Evolutionary conservation across 495 filamentous ascomycete genomes (phyloP).

Genomic region (Hyphodiscus hymeniophilus): DNA sequence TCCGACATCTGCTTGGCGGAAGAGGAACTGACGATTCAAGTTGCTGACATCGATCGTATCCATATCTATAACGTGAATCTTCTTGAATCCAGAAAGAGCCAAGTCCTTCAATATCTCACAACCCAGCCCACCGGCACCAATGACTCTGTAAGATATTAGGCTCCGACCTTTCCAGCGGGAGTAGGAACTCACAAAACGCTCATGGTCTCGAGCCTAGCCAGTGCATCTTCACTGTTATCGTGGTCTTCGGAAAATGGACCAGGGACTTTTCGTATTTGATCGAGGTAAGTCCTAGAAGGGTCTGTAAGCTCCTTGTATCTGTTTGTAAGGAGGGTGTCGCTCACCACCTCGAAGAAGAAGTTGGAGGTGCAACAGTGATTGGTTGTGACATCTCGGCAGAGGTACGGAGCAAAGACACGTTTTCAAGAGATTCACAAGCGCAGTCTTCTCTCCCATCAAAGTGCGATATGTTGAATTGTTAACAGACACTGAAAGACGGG

Average conservation of each 20-base stretch:
- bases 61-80: conserved; percentile 99
- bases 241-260: conserved; percentile 74
- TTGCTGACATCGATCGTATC: conserved; percentile 98
- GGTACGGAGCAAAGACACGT: too few species aligned
- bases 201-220: conserved; percentile 49
- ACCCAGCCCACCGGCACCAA: conserved; percentile 85
- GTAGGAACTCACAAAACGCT: conserved; percentile 71
- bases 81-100: conserved; percentile 87
- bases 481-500: too few species aligned
- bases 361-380: conserved; percentile 23
- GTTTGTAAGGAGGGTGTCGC: neutral
- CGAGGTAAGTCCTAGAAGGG: conserved; percentile 61
- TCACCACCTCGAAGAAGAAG: conserved; percentile 10
- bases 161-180: neutral
- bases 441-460: too few species aligned
- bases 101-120: conserved; percentile 98
- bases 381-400: conserved; percentile 19
- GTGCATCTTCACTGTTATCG: conserved; percentile 52
- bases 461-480: too few species aligned
- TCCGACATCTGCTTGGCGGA: conserved; percentile 86
- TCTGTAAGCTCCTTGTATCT: neutral
- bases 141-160: conserved; percentile 19
- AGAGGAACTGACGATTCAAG: conserved; percentile 95
- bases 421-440: too few species aligned
- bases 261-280: conserved; percentile 62